Evolutionary conservation across 768 basidiomycete genomes (phyloP), one percentile per base, ranked within the genome.

Genomic region (Suillus occidentalis): DNA sequence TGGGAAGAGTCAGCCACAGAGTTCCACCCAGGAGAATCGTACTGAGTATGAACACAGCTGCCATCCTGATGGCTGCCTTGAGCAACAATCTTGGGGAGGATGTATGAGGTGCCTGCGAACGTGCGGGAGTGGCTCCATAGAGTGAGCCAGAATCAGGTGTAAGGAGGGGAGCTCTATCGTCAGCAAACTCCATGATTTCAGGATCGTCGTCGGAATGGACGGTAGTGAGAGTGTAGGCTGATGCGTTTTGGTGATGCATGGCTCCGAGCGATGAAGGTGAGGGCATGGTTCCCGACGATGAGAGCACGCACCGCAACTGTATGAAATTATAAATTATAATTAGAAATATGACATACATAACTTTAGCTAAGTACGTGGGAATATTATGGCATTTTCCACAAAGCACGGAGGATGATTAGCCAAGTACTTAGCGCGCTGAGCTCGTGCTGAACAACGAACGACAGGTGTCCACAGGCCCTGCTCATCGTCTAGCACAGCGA

Each of bases 31-130:
- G 87, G 28, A 93, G 62, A 1, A 87, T 60, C 2, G 89, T 86
- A 70, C 91, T 89, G 37, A 89, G 61, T 60, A 87, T 56, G 73
- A 97, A 96, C 62, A 98, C 82, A 37, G 83, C 78, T 18, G 88
- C 88, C 84, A 96, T 92, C 81, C 95, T 95, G 67, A 95, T 76
- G 0, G 90, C 89, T 0, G 95, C 94, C 72, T 87, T 85, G 77
- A 95, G 79, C 68, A 97, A 83, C 49, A 94, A 82, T 49, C 81
- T 83, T 36, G 85, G 77, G 0, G 85, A 77, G 39, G 85, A 86
- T 9, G 71, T 73, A 25, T 65, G 68, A 9, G 71, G 68, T 57
- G 63, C 18, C 16, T 62, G 9, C n/a, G 63, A 0, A 31, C 77
- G 75, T n/a, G 72, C 65, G 63, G 81, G 71, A 9, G 83, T 79